Conservation (phyloP, 2,329 filamentous ascomycete genomes). For the Lecanicillium sp. region DNA sequence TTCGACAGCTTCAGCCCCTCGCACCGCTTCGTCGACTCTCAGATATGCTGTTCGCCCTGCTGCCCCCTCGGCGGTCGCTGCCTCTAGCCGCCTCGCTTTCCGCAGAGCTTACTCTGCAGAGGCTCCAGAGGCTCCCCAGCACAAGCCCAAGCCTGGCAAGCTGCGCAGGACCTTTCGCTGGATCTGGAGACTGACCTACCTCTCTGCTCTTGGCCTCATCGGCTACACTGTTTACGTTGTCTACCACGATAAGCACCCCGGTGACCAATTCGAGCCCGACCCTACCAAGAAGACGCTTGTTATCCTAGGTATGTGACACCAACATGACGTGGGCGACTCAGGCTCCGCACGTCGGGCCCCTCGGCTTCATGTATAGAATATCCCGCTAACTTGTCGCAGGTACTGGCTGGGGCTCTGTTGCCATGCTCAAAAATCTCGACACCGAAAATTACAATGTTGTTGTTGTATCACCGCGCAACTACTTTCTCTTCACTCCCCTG, state of each 20-base stretch:
- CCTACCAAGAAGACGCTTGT: slow-evolving; percentile 95
- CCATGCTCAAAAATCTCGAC: slow-evolving; percentile 95
- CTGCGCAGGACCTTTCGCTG: slow-evolving; percentile 65
- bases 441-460: slow-evolving; percentile 99
- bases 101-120: slow-evolving; percentile 43
- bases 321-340: not conserved
- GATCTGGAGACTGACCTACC: slow-evolving; percentile 74
- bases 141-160: slow-evolving; percentile 44
- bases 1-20: slow-evolving; percentile 24
- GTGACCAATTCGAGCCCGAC: slow-evolving; percentile 70
- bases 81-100: slow-evolving; percentile 31
- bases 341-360: not conserved
- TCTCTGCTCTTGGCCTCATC: slow-evolving; percentile 61
- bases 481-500: slow-evolving; percentile 98
- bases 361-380: not conserved
- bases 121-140: slow-evolving; percentile 31
- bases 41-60: slow-evolving; percentile 19
- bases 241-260: slow-evolving; percentile 74
- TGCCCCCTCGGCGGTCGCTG: slow-evolving; percentile 24
- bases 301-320: slow-evolving; percentile 63
- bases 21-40: slow-evolving; percentile 11
- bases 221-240: slow-evolving; percentile 72
- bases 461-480: slow-evolving; percentile 96
- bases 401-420: slow-evolving; percentile 92
- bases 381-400: slow-evolving; percentile 42